Percentiles rank a stretch among this genome's conserved stretches.
Evolutionary conservation across 495 filamentous ascomycete genomes (phyloP).

Genomic region (Stereocaulon alpinum): DNA sequence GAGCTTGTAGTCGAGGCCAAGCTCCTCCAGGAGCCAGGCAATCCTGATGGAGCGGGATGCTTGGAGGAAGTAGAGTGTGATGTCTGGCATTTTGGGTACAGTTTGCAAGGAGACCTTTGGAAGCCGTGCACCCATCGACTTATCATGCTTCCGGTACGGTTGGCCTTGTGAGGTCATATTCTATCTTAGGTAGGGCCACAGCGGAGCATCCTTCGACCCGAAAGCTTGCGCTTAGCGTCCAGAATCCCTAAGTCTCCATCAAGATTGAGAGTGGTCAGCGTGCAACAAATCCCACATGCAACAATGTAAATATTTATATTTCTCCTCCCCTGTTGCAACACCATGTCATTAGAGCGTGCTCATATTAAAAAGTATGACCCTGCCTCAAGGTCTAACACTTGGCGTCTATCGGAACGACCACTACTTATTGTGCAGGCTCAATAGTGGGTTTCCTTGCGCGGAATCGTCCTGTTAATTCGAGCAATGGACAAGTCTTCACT

Average conservation of each 20-base stretch:
- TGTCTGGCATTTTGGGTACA: constrained; percentile 19
- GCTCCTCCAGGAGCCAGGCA: constrained; percentile 34
- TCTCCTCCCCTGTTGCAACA: no score
- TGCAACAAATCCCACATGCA: no score
- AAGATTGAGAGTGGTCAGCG: no score
- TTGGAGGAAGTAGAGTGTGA: constrained; percentile 36
- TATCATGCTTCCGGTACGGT: not conserved
- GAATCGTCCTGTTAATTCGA: not conserved
- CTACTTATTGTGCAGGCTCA: not conserved
- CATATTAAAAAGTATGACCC: no score
- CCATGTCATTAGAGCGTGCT: not conserved
- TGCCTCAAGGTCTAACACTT: no score
- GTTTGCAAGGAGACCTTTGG: not conserved
- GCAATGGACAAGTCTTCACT: not conserved
- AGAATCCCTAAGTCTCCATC: not conserved
- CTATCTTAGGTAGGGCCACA: not conserved
- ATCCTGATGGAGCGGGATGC: constrained; percentile 33
- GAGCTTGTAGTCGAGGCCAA: constrained; percentile 26
- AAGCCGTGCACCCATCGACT: not conserved
- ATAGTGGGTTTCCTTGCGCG: not conserved
- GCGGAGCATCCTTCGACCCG: not conserved
- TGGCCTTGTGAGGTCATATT: no score
- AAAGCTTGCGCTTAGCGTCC: not conserved
- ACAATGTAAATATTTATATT: no score
- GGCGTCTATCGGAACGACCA: no score